These are phyloP conservation scores for Neurospora africana DNA, from an alignment of 495 filamentous ascomycete genomes.

Conservation along the genomic window DNA sequence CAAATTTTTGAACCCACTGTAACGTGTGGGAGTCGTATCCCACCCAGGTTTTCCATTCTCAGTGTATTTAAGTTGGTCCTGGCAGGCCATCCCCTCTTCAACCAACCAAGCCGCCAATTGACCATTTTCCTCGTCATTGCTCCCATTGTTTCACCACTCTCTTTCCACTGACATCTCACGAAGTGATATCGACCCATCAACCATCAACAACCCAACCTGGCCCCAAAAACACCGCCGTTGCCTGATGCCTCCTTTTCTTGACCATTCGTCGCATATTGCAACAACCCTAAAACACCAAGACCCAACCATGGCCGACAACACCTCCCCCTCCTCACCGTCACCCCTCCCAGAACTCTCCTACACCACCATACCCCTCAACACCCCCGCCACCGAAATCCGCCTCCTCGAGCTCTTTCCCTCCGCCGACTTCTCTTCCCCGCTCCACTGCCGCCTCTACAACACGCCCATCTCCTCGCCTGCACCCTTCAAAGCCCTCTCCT, in stretches of 20 bases:
- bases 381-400: neutral
- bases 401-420: neutral
- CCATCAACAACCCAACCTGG: neutral
- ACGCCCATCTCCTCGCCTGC: neutral
- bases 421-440: neutral
- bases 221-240: neutral
- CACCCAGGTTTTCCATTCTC: too few relatives aligned
- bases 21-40: too few relatives aligned
- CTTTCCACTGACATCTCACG: neutral
- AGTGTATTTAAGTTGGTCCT: too few relatives aligned
- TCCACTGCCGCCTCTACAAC: conserved; percentile 5
- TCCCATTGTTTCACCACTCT: too few relatives aligned
- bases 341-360: neutral
- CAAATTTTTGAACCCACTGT: neutral
- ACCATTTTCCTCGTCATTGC: too few relatives aligned
- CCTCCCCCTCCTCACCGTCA: neutral
- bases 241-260: too few relatives aligned
- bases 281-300: neutral
- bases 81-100: too few relatives aligned
- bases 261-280: neutral
- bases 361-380: neutral
- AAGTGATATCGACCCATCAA: neutral
- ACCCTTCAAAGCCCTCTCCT: conserved; percentile 7
- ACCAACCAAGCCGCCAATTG: too few relatives aligned
- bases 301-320: neutral